phyloP scores from a whole-genome alignment of 306 rosid genomes.

The Hippophae rhamnoides region DNA sequence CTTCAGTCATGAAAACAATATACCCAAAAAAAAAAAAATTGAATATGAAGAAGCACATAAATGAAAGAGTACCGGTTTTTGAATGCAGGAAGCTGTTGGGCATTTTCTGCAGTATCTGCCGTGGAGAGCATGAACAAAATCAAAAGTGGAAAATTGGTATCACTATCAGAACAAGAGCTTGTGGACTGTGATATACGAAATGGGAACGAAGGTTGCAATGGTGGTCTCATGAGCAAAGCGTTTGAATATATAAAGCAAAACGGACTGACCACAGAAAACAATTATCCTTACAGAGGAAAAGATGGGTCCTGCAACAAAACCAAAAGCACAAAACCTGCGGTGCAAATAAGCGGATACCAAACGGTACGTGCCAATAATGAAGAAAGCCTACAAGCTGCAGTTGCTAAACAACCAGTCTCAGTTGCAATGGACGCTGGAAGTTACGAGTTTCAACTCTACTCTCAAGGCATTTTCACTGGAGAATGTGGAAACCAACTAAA shows the following conservation, averaged over 20 bases:
- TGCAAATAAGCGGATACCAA: slow-evolving; percentile 38
- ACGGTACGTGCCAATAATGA: not conserved
- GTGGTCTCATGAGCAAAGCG: slow-evolving; percentile 64
- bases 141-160: slow-evolving; percentile 43
- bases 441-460: slow-evolving; percentile 48
- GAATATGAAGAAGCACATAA: not conserved
- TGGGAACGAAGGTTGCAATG: slow-evolving; percentile 51
- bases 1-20: too few relatives aligned
- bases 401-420: slow-evolving; percentile 58
- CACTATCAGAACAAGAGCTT: slow-evolving; percentile 67
- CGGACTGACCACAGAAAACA: slow-evolving; percentile 35
- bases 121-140: slow-evolving; percentile 67
- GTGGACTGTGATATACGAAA: slow-evolving; percentile 43
- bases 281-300: slow-evolving; percentile 45
- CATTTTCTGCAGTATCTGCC: slow-evolving; percentile 72
- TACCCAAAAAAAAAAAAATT: too few relatives aligned
- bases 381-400: slow-evolving; percentile 21
- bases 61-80: slow-evolving; percentile 7
- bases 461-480: slow-evolving; percentile 43
- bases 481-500: slow-evolving; percentile 47
- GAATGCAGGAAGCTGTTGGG: slow-evolving; percentile 73
- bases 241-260: slow-evolving; percentile 33
- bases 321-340: slow-evolving; percentile 16
- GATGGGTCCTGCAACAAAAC: slow-evolving; percentile 27
- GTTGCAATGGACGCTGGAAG: slow-evolving; percentile 52